phyloP scores from a whole-genome alignment of 1,284 basidiomycete species.

The Ustilago curta region DNA sequence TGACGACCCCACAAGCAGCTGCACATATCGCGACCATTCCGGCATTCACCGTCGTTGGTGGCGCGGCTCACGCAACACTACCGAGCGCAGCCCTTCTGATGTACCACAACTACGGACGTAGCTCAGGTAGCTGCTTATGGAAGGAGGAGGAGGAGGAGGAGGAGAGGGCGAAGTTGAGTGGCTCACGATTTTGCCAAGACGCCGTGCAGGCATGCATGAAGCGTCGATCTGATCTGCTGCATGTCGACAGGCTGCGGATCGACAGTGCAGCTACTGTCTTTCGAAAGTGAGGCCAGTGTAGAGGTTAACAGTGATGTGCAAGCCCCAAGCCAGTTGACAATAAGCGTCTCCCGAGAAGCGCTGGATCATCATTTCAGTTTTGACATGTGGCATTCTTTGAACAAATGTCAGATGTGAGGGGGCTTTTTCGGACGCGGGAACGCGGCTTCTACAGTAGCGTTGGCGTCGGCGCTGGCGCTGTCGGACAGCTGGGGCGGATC shows the following conservation, averaged over 20 bases:
- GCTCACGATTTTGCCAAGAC: neutral
- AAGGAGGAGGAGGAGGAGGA: constrained; percentile 6
- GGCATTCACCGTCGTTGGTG: neutral
- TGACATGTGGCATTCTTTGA: constrained; percentile 14
- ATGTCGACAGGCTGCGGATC: neutral
- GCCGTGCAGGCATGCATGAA: neutral
- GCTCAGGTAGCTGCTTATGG: constrained; percentile 21
- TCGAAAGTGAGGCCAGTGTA: neutral
- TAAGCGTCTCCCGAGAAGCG: neutral
- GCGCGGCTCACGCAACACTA: neutral
- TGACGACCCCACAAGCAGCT: neutral
- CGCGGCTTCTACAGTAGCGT: too few species aligned
- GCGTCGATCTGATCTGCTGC: neutral
- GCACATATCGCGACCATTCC: constrained; percentile 6
- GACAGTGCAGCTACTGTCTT: neutral
- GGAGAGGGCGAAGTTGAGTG: constrained; percentile 7
- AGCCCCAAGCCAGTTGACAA: neutral
- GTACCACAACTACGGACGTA: constrained; percentile 18
- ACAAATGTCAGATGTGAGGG: constrained; percentile 30
- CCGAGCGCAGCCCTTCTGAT: neutral
- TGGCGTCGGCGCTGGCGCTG: constrained; percentile 9
- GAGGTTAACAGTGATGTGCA: neutral
- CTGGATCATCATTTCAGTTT: neutral
- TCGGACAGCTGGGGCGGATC: constrained; percentile 8
- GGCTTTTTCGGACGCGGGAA: neutral